A percentile compares a stretch with the other conserved stretches of the same genome.
Conservation (phyloP, 257 asterid species). For the Marsdenia floribunda region DNA sequence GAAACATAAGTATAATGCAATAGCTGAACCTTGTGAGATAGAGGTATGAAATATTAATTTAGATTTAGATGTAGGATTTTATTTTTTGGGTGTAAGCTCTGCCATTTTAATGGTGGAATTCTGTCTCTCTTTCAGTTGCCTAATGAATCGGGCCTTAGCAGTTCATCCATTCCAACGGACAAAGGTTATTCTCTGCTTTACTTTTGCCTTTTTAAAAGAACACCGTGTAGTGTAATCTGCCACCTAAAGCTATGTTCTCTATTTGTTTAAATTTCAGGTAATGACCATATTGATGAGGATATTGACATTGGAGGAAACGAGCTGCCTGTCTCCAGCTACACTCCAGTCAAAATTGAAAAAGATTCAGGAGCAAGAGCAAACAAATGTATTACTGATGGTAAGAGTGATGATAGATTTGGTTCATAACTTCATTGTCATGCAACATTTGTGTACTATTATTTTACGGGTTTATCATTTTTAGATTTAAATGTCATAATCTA, state of each 20-base stretch:
- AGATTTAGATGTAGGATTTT: no score
- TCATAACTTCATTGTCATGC: background rate
- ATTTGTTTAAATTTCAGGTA: constrained; percentile 34
- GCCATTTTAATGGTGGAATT: constrained; percentile 7
- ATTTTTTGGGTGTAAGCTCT: background rate
- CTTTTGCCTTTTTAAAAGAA: constrained; percentile 9
- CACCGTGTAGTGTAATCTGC: background rate
- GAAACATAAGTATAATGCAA: constrained; percentile 36
- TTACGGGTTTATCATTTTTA: background rate
- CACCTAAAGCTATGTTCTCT: constrained; percentile 9
- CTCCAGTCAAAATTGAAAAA: constrained; percentile 56
- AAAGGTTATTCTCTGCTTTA: constrained; percentile 52
- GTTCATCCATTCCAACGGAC: constrained; percentile 72
- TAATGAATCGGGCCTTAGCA: constrained; percentile 80
- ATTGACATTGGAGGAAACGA: constrained; percentile 80
- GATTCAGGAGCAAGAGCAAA: constrained; percentile 38
- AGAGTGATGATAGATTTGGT: constrained; percentile 22
- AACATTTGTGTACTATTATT: background rate
- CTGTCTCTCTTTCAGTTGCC: constrained; percentile 58
- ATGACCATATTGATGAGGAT: constrained; percentile 58
- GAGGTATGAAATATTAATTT: constrained; percentile 44
- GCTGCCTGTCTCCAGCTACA: constrained; percentile 72
- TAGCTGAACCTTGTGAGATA: constrained; percentile 71
- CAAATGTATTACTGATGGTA: constrained; percentile 45
- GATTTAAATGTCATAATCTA: background rate